Conservation (phyloP, 1,284 basidiomycete genomes). For the Irpex lacteus region DNA sequence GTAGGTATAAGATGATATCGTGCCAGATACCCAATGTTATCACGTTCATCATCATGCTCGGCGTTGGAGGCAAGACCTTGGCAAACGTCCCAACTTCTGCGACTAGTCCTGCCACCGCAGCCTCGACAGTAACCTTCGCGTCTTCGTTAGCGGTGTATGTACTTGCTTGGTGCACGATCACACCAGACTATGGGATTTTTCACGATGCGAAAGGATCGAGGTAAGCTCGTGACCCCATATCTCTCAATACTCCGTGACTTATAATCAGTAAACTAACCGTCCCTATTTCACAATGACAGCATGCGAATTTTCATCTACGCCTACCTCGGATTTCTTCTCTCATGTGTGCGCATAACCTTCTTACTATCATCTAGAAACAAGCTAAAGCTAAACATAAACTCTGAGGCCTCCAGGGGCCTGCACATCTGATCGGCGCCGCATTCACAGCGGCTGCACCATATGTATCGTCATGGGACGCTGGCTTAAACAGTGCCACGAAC, state of each 20-base stretch:
- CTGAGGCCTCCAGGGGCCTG: constrained; percentile 38
- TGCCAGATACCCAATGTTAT: constrained; percentile 73
- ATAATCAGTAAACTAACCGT: too few relatives aligned
- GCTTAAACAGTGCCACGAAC: constrained; percentile 51
- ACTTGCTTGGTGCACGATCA: constrained; percentile 53
- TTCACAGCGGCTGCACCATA: constrained; percentile 56
- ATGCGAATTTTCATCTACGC: constrained; percentile 43
- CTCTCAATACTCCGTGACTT: background rate
- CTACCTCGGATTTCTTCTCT: constrained; percentile 58
- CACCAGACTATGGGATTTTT: constrained; percentile 60
- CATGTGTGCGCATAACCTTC: constrained; percentile 41
- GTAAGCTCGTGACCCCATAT: constrained; percentile 23
- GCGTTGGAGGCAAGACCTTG: constrained; percentile 51
- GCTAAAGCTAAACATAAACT: background rate
- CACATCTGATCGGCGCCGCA: constrained; percentile 64
- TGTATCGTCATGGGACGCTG: constrained; percentile 57
- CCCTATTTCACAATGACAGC: constrained; percentile 24
- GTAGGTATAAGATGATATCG: constrained; percentile 51
- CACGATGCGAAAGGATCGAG: constrained; percentile 47
- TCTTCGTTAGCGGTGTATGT: constrained; percentile 43
- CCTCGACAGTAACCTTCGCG: constrained; percentile 32
- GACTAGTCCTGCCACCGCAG: constrained; percentile 25
- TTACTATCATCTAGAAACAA: background rate
- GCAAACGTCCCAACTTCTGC: constrained; percentile 25
- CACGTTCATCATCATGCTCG: constrained; percentile 63